Base-by-base conservation (phyloP, 768 basidiomycete species). In the Mycena alexandri region DNA sequence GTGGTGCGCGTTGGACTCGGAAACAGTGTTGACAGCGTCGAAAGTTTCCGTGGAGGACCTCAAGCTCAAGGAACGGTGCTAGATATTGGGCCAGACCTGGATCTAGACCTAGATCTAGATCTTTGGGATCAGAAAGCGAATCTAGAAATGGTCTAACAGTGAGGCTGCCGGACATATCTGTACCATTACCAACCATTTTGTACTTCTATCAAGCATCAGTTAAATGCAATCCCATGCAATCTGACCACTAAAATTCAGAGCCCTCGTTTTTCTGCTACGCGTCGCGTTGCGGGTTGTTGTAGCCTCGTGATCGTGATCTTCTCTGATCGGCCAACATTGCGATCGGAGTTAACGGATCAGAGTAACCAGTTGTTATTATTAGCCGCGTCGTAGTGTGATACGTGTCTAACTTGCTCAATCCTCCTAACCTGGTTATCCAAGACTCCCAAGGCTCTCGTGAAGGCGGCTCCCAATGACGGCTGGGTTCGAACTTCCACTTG, bases 1-100 rank as follows among this genome's bases (percentile, higher is more conserved):
- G 60, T 70, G 38, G 59, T 65, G 17, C 64, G 69, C 5, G 69
- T 70, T 3, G 69, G 69, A 36, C 50, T 62, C 11, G 69, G 69
- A 43, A 60, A 48, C 13, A 54, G 42, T 29, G 64, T 70, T 19
- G 56, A 68, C 48, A 59, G 50, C 38, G 51, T 68, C 42, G 56
- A 63, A 6, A 68, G 67, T 42, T 68, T 68, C 25, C 54, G 55
- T 48, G 55, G 25, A 59, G 57, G 21, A 7, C 7, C 36, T 57
- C 34, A 10, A 2, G 53, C 11, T 2, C 54, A 61, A 11, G 52
- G 29, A 1, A n/a, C 24, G 54, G 60, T 67, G 47, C 0, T 67
- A 12, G 44, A 55, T 55, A 22, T 66, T 34, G n/a, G 54, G n/a
- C 19, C 54, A 13, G 42, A 63, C 22, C 3, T 55, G 11, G 38